phyloP scores from a whole-genome alignment of 2,329 filamentous ascomycete species.

The Hypocrella siamensis region DNA sequence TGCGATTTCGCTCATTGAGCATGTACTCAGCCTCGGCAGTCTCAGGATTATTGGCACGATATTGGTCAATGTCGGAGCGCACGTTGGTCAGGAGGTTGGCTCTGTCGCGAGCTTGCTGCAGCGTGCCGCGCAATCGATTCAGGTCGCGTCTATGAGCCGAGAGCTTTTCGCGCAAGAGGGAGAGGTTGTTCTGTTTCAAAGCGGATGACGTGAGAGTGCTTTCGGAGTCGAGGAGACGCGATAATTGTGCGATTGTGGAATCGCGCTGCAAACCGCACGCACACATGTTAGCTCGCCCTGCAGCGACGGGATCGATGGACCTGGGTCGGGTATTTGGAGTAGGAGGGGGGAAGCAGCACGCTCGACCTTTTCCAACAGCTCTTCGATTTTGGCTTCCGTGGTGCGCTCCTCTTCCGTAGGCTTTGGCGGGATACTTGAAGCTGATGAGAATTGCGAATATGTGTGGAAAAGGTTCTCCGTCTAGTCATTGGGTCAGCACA shows the following conservation, averaged over 20 bases:
- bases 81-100: constrained; percentile 85
- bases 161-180: constrained; percentile 81
- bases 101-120: constrained; percentile 67
- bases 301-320: too few species aligned
- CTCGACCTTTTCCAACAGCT: constrained; percentile 60
- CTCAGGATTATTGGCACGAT: constrained; percentile 66
- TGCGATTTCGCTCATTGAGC: constrained; percentile 70
- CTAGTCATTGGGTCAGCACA: constrained; percentile 26
- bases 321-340: too few species aligned
- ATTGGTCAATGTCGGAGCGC: constrained; percentile 80
- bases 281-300: too few species aligned
- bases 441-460: constrained; percentile 82
- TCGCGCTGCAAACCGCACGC: constrained; percentile 69
- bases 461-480: constrained; percentile 71
- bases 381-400: constrained; percentile 68
- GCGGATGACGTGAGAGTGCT: constrained; percentile 73
- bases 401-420: constrained; percentile 72
- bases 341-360: too few species aligned
- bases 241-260: constrained; percentile 62
- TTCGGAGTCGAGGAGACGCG: constrained; percentile 86
- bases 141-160: constrained; percentile 76
- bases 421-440: constrained; percentile 63
- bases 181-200: constrained; percentile 92
- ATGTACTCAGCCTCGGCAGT: constrained; percentile 91
- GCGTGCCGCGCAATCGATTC: constrained; percentile 52